These are phyloP conservation scores for Podosphaera fusca DNA, from an alignment of 2,329 filamentous ascomycete genomes.

Conservation along the genomic window DNA sequence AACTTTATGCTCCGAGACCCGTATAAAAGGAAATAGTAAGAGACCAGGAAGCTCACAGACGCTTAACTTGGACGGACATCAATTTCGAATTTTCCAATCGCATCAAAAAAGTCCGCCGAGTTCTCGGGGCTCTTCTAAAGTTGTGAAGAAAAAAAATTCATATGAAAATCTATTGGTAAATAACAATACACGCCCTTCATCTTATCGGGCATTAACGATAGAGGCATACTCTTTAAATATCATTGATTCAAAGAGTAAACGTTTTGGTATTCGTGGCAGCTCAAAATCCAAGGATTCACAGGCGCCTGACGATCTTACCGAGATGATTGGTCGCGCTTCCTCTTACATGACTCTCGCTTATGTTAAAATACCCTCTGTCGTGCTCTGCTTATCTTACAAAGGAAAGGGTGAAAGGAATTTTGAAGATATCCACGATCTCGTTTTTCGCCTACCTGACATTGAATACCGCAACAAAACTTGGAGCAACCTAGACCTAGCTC, in stretches of 20 bases:
- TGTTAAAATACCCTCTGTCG: slow-evolving; percentile 84
- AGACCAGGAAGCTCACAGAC: slow-evolving; percentile 8
- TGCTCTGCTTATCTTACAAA: slow-evolving; percentile 89
- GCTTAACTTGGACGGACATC: slow-evolving; percentile 14
- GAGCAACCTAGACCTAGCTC: slow-evolving; percentile 86
- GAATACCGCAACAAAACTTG: slow-evolving; percentile 98
- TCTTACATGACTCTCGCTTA: slow-evolving; percentile 96
- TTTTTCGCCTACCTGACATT: slow-evolving; percentile 81
- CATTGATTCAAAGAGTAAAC: slow-evolving; percentile 18
- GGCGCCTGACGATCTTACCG: slow-evolving; percentile 69
- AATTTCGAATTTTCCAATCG: slow-evolving; percentile 22
- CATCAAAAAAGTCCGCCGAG: slow-evolving; percentile 11
- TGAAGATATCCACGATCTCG: slow-evolving; percentile 91
- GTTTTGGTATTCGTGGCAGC: slow-evolving; percentile 30
- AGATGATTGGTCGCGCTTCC: slow-evolving; percentile 88
- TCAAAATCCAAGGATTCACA: slow-evolving; percentile 31
- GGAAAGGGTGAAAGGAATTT: slow-evolving; percentile 88
- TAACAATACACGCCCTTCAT: slow-evolving; percentile 8
- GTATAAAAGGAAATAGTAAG: slow-evolving; percentile 6
- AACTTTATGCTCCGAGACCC: slow-evolving; percentile 40
- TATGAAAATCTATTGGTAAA: slow-evolving; percentile 14
- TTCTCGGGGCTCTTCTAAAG: slow-evolving; percentile 8
- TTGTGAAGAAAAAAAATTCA: slow-evolving; percentile 14
- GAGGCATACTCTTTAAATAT: slow-evolving; percentile 12
- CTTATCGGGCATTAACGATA: slow-evolving; percentile 10